Conservation (phyloP, 805 yeast genomes). For the Wickerhamomyces silvicola region DNA sequence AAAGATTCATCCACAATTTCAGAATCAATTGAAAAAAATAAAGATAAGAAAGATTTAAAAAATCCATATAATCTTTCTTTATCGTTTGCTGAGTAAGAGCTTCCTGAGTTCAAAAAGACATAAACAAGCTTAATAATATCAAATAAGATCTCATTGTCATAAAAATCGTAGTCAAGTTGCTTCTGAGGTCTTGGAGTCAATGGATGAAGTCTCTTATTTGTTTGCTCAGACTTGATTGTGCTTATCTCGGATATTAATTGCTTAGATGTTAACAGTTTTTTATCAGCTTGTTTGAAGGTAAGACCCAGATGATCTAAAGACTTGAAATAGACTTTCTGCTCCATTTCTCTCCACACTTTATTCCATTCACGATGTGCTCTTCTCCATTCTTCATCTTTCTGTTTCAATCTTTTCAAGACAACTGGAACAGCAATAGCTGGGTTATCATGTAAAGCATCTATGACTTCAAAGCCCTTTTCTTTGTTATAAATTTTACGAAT, state of each 20-base stretch:
- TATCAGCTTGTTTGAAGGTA: slow-evolving; percentile 95
- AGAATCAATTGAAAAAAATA: slow-evolving; percentile 61
- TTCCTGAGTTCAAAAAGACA: slow-evolving; percentile 58
- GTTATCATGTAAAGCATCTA: slow-evolving; percentile 90
- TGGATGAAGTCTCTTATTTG: slow-evolving; percentile 80
- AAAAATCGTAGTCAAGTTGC: slow-evolving; percentile 55
- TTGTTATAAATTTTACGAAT: slow-evolving; percentile 88
- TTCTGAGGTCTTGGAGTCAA: slow-evolving; percentile 82
- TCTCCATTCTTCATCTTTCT: slow-evolving; percentile 98
- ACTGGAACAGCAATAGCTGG: slow-evolving; percentile 95
- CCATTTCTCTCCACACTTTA: slow-evolving; percentile 97
- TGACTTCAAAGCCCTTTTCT: slow-evolving; percentile 93
- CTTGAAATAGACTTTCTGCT: slow-evolving; percentile 89
- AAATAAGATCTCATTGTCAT: slow-evolving; percentile 60
- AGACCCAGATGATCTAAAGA: slow-evolving; percentile 92
- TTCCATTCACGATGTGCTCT: slow-evolving; percentile 98
- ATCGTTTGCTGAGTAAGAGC: slow-evolving; percentile 74
- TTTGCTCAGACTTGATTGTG: slow-evolving; percentile 86
- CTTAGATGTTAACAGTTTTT: slow-evolving; percentile 82
- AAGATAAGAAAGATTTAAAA: slow-evolving; percentile 59
- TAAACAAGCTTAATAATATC: slow-evolving; percentile 69
- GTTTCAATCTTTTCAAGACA: slow-evolving; percentile 86
- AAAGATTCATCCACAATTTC: slow-evolving; percentile 39
- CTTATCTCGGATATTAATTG: slow-evolving; percentile 87
- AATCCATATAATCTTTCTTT: slow-evolving; percentile 70